These are phyloP conservation scores for Bigelowiella natans DNA, from an alignment of 78 protist genomes.

Conservation along the genomic window DNA sequence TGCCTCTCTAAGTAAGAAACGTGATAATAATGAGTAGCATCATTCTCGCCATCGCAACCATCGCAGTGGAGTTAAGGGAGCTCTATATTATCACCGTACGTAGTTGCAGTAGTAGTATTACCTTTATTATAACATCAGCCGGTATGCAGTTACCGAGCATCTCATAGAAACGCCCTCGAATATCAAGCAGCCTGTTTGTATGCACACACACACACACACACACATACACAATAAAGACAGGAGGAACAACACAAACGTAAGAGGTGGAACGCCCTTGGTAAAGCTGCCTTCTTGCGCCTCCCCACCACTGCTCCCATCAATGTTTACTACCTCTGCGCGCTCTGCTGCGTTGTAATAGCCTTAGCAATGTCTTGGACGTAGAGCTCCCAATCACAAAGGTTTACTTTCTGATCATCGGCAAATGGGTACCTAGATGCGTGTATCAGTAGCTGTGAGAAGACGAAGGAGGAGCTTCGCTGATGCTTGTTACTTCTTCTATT, in stretches of 20 bases:
- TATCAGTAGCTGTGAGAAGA: not conserved
- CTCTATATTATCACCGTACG: too few species aligned
- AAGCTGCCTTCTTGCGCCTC: not conserved
- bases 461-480: not conserved
- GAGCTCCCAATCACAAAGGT: constrained; percentile 75
- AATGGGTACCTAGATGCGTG: not conserved
- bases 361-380: constrained; percentile 49
- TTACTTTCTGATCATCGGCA: not conserved
- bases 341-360: constrained; percentile 50
- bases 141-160: constrained; percentile 89
- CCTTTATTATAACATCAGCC: constrained; percentile 66
- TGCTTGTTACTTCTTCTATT: not conserved
- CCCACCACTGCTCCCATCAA: too few species aligned
- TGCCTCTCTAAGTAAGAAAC: too few species aligned
- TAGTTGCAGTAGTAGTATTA: too few species aligned
- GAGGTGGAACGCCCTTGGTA: not conserved
- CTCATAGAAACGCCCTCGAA: constrained; percentile 74
- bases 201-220: not conserved
- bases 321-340: constrained; percentile 43
- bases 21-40: too few species aligned
- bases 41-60: too few species aligned
- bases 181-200: constrained; percentile 26
- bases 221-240: not conserved
- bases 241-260: not conserved
- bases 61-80: too few species aligned